Conservation (phyloP, 176 grass and related monocot genomes). For the Paspalum vaginatum region DNA sequence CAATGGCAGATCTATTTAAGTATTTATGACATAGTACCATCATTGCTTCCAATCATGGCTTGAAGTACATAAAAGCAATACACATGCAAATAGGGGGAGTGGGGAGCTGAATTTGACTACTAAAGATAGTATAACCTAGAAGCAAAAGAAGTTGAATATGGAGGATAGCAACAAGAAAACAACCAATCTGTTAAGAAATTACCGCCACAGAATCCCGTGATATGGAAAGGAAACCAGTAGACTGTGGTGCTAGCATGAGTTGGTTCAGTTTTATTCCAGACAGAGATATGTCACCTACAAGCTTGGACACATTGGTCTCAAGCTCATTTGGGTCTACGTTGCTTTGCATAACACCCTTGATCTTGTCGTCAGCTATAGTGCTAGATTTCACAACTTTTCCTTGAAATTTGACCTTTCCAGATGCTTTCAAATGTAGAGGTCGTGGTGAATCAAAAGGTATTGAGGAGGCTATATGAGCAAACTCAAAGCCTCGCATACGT, state of each 20-base stretch:
- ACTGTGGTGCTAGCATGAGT: slow-evolving; percentile 94
- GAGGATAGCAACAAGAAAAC: slow-evolving; percentile 6
- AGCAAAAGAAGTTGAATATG: slow-evolving; percentile 28
- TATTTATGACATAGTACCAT: neutral
- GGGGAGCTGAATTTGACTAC: neutral
- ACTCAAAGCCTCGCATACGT: slow-evolving; percentile 92
- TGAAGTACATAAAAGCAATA: slow-evolving; percentile 31
- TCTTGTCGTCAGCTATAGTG: slow-evolving; percentile 50
- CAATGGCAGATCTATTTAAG: neutral
- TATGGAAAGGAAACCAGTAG: slow-evolving; percentile 81
- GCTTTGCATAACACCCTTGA: slow-evolving; percentile 45
- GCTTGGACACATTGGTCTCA: slow-evolving; percentile 50
- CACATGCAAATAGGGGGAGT: neutral
- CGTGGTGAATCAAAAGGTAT: slow-evolving; percentile 89
- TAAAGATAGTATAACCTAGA: slow-evolving; percentile 23
- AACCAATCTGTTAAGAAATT: slow-evolving; percentile 45
- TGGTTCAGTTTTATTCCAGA: slow-evolving; percentile 92
- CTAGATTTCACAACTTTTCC: slow-evolving; percentile 78
- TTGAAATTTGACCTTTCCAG: slow-evolving; percentile 95
- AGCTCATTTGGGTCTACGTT: slow-evolving; percentile 43
- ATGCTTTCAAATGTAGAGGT: slow-evolving; percentile 92
- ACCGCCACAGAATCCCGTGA: slow-evolving; percentile 78
- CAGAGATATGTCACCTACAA: slow-evolving; percentile 88
- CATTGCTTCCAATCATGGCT: slow-evolving; percentile 10
- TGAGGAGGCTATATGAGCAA: slow-evolving; percentile 83